phyloP scores from a whole-genome alignment of 768 basidiomycete species.

The Punctularia strigosozonata region DNA sequence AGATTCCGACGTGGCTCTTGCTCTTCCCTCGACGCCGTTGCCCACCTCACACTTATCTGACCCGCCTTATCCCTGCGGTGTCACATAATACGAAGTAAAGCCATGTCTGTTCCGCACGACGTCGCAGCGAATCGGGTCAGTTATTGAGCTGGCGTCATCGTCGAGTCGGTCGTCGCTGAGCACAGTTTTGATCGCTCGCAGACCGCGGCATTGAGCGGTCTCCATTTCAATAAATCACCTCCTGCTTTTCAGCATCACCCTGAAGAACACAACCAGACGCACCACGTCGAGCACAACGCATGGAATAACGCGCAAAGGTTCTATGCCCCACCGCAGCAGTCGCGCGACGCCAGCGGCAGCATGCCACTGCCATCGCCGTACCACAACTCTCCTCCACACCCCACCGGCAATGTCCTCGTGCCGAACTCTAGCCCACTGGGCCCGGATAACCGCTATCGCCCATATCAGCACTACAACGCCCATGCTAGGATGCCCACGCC shows the following conservation, averaged over 20 bases:
- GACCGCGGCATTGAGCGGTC: constrained; percentile 32
- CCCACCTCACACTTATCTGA: too few species aligned
- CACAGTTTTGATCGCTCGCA: constrained; percentile 13
- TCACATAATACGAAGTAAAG: background rate
- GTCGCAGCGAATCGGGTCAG: constrained; percentile 39
- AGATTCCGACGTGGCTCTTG: constrained; percentile 1
- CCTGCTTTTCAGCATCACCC: constrained; percentile 10
- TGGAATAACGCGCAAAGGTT: constrained; percentile 10
- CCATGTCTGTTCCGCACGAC: constrained; percentile 37
- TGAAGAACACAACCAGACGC: too few species aligned
- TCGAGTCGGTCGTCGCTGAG: constrained; percentile 2
- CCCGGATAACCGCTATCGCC: constrained; percentile 25
- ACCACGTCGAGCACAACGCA: too few species aligned
- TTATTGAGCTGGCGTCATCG: constrained; percentile 15
- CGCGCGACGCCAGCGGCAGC: constrained; percentile 72
- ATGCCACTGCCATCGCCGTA: constrained; percentile 48
- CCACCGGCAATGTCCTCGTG: constrained; percentile 52
- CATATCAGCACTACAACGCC: constrained; percentile 28
- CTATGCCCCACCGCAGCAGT: constrained; percentile 43
- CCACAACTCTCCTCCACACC: constrained; percentile 36
- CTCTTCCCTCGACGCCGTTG: too few species aligned
- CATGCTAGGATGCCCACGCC: constrained; percentile 18
- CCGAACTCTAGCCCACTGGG: constrained; percentile 62
- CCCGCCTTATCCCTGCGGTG: constrained; percentile 8
- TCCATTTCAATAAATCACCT: constrained; percentile 32